A percentile compares a stretch with the other conserved stretches of the same genome.
Conservation (phyloP, 1,284 basidiomycete genomes). For the Fomitopsis palustris region DNA sequence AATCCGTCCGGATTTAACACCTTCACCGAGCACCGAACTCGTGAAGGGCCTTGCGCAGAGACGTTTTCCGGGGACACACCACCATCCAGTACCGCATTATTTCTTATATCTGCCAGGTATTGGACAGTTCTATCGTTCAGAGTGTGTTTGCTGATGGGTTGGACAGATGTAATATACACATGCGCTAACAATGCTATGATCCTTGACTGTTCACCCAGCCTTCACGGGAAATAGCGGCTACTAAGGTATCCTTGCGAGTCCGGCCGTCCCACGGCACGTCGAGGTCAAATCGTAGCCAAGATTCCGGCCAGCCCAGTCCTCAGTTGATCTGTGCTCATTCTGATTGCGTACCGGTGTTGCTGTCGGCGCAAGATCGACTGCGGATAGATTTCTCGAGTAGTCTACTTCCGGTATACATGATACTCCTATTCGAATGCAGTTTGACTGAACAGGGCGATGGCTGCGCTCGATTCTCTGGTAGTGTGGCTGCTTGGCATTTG, state of each 20-base stretch:
- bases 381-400: background rate
- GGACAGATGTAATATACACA: background rate
- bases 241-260: constrained; percentile 15
- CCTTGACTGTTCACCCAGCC: too few relatives aligned
- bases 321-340: background rate
- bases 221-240: background rate
- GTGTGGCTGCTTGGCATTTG: too few relatives aligned
- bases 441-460: too few relatives aligned
- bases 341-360: background rate
- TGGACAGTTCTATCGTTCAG: background rate
- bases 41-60: background rate
- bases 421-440: too few relatives aligned
- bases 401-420: background rate
- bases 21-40: constrained; percentile 1
- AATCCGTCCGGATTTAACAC: constrained; percentile 5
- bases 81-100: too few relatives aligned
- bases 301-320: background rate
- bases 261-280: constrained; percentile 9
- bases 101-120: background rate
- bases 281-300: constrained; percentile 21
- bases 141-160: background rate
- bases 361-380: background rate
- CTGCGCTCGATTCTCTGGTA: too few relatives aligned
- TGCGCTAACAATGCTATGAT: too few relatives aligned
- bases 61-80: background rate